Evolutionary conservation across 1,139 yeast genomes (phyloP), one percentile per base, ranked within the genome.

Genomic region (Pichia sp.): DNA sequence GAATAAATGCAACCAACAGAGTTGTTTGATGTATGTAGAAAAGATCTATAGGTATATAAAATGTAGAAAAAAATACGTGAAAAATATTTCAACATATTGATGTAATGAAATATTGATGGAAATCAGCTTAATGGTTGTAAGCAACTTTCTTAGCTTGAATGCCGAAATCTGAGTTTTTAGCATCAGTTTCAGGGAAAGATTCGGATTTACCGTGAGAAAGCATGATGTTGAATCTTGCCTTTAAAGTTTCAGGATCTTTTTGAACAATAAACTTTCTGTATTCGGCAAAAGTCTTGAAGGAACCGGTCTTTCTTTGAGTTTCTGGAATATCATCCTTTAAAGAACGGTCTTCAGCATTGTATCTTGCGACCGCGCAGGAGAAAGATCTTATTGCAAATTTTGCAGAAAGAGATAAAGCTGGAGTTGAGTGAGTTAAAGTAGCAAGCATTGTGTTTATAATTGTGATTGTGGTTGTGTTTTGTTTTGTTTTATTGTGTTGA

Each of bases 261-360:
- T 76, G 72, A 46, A 70, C 67, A 23, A 70, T 77, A 56, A 72
- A 72, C 59, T 76, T 68, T 58, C 82, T 66, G 68, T 77, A 77
- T 59, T 77, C 81, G 35, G 80, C 80, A 63, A 77, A 77, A 3
- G 77, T 66, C 55, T 76, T 69, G 68, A 72, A 76, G 3, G 77
- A 66, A 45, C 62, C 62, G 13, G 35, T 35, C 4, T 27, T 26
- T 4, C 42, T 25, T 15, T 37, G 11, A 7, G 40, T 11, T 1
- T 41, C 36, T 8, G 39, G 11, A 8, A 26, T 16, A 24, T 43
- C 9, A 7, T 30, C 32, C 32, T 44, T 24, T 2, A 36, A 24
- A n/a, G 27, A 9, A 25, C 34, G 38, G 16, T 29, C 16, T 25
- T 38, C 22, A n/a, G 5, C 22, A 22, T 44, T 23, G 32, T 18